Evolutionary conservation across 2,329 filamentous ascomycete species (phyloP), one percentile per base, ranked within the genome.

Genomic region (Podosphaera fusca): DNA sequence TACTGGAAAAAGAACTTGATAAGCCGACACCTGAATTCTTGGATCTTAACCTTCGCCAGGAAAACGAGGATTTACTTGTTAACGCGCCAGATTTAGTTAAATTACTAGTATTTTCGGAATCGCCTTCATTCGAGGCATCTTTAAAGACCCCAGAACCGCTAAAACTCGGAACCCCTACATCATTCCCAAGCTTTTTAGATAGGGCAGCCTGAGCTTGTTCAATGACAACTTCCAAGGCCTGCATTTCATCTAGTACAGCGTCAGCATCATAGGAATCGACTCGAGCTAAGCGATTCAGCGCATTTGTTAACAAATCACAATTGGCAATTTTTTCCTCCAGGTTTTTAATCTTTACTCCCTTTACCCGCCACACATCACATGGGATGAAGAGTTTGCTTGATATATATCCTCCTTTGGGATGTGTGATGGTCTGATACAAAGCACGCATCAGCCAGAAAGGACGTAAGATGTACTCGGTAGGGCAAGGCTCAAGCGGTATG

Each of bases 391-490:
- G 76, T 64, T 88, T 89, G 30, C 82, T 90, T 56, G 89, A 94
- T 29, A 98, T 67, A 67, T 95, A 98, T 14, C 89, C 92, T 42
- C 92, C 92, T 31, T 87, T 81, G 2, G 90, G 87, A 65, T 98
- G 90, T 21, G 83, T 84, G 50, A 98, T 80, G 0, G 89, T 95
- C 68, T 95, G 87, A 67, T 92, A 94, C 33, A 98, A 75, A 60
- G 85, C 89, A 57, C 92, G 82, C 87, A 98, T 95, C 50, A 98
- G 75, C 92, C 92, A 98, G 69, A 95, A 98, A 1, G 92, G 94
- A 29, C 92, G 82, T n/a, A 96, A 75, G 64, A 95, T 76, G 59
- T 84, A 82, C 46, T 94, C 87, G 40, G 84, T 86, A 0, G 92
- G 92, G 67, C 94, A 98, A 2, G 92, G 85, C 66, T 98, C 92